A percentile compares a stretch with the other conserved stretches of the same genome.
Evolutionary conservation across 208 protist species (phyloP).

Genomic region (Crithidia bombi): DNA sequence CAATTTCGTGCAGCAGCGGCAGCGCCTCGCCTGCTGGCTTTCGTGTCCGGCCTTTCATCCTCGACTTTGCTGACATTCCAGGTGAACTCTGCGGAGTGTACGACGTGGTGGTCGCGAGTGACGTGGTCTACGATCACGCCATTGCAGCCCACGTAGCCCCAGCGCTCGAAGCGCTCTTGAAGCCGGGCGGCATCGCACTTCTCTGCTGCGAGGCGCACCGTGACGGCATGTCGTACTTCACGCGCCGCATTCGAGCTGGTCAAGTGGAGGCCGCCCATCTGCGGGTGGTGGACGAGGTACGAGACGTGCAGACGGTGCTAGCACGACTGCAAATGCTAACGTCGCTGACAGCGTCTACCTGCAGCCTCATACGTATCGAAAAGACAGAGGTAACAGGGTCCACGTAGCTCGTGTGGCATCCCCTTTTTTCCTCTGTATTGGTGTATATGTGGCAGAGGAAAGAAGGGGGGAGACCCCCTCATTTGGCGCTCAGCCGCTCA

Average conservation of each 20-base stretch:
- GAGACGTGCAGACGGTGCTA: slow-evolving; percentile 38
- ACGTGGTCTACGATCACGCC: slow-evolving; percentile 66
- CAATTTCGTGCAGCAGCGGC: neutral
- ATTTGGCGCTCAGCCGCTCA: too few relatives aligned
- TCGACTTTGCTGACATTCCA: slow-evolving; percentile 51
- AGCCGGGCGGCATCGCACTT: slow-evolving; percentile 46
- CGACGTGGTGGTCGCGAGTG: slow-evolving; percentile 55
- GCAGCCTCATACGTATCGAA: slow-evolving; percentile 44
- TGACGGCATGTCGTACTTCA: slow-evolving; percentile 57
- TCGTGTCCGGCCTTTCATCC: slow-evolving; percentile 18
- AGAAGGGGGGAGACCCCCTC: too few relatives aligned
- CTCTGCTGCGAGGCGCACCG: slow-evolving; percentile 71
- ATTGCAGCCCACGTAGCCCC: slow-evolving; percentile 47
- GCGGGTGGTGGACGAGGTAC: slow-evolving; percentile 30
- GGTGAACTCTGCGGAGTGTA: slow-evolving; percentile 29
- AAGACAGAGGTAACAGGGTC: slow-evolving; percentile 2
- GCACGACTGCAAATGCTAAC: slow-evolving; percentile 31
- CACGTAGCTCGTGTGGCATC: too few relatives aligned
- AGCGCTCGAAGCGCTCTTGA: slow-evolving; percentile 43
- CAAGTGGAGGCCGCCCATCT: slow-evolving; percentile 30
- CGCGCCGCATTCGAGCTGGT: slow-evolving; percentile 19
- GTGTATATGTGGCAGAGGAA: too few relatives aligned
- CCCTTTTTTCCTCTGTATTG: too few relatives aligned
- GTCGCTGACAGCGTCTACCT: slow-evolving; percentile 34
- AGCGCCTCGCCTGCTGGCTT: neutral